These are phyloP conservation scores for Russula foetens DNA, from an alignment of 768 basidiomycete species.

Conservation along the genomic window DNA sequence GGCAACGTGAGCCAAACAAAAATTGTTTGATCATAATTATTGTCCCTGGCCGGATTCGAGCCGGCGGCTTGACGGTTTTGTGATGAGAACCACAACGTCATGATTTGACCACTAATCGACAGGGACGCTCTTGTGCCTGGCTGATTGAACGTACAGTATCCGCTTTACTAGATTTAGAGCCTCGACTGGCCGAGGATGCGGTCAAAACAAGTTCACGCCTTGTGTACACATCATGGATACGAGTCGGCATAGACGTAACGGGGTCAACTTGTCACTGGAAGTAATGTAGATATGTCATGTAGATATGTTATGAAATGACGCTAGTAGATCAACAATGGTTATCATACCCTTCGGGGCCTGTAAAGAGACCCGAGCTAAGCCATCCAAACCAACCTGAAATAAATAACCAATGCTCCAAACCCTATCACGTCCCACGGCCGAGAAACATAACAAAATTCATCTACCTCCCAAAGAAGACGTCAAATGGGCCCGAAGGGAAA, in stretches of 20 bases:
- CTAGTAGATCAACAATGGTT: not conserved
- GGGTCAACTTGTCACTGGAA: not conserved
- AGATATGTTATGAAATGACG: not conserved
- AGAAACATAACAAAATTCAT: not conserved
- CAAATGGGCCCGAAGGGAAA: constrained; percentile 4
- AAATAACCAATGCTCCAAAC: not conserved
- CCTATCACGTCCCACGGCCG: not conserved
- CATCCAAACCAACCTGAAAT: not conserved
- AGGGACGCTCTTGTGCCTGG: not conserved
- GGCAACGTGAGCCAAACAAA: too few species aligned
- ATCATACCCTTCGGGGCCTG: not conserved
- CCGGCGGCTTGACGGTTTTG: constrained; percentile 17
- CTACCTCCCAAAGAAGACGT: constrained; percentile 7
- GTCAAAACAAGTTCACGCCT: too few species aligned
- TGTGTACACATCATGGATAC: not conserved
- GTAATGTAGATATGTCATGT: not conserved
- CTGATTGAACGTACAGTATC: not conserved
- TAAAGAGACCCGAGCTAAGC: not conserved
- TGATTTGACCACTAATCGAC: constrained; percentile 20
- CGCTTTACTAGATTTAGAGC: too few species aligned
- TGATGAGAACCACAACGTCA: constrained; percentile 12
- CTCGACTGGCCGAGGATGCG: too few species aligned
- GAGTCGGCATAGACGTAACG: not conserved
- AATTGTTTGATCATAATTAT: not conserved
- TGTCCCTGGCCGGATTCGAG: constrained; percentile 18